Conservation (phyloP, 495 filamentous ascomycete genomes). For the Cercophora newfieldiana region DNA sequence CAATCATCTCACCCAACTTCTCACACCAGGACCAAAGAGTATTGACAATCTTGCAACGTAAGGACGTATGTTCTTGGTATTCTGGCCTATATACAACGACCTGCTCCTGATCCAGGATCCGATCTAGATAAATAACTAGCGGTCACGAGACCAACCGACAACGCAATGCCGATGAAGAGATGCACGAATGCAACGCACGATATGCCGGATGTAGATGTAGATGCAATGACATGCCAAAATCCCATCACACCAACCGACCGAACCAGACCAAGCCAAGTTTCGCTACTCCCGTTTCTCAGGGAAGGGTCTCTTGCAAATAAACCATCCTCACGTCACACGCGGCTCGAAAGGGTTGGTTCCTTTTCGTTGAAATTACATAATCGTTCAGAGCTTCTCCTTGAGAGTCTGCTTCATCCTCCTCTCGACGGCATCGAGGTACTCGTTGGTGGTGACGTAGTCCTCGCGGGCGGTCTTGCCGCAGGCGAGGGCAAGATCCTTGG, state of each 20-base stretch:
- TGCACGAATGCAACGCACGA: background rate
- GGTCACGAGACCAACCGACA: background rate
- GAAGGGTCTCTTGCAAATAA: background rate
- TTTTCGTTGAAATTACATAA: background rate
- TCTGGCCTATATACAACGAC: conserved; percentile 7
- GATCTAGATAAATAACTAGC: background rate
- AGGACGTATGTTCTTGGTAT: conserved; percentile 3
- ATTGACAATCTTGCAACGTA: background rate
- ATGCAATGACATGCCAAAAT: background rate
- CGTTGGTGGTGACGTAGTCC: conserved; percentile 84
- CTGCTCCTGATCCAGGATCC: background rate
- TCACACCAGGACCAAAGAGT: background rate
- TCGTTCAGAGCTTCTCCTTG: conserved; percentile 52
- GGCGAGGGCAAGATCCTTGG: conserved; percentile 92
- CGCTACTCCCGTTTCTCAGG: background rate
- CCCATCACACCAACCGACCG: background rate
- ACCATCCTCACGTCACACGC: background rate
- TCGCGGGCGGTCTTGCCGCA: conserved; percentile 80
- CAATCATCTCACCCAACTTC: background rate
- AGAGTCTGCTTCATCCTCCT: conserved; percentile 67
- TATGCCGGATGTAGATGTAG: background rate
- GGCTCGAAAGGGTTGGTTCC: background rate
- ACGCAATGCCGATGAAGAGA: background rate
- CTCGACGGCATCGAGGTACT: conserved; percentile 90
- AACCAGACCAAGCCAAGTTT: background rate